Base-by-base conservation (phyloP, 1,139 yeast genomes). In the Zygosaccharomyces pseudobailii region DNA sequence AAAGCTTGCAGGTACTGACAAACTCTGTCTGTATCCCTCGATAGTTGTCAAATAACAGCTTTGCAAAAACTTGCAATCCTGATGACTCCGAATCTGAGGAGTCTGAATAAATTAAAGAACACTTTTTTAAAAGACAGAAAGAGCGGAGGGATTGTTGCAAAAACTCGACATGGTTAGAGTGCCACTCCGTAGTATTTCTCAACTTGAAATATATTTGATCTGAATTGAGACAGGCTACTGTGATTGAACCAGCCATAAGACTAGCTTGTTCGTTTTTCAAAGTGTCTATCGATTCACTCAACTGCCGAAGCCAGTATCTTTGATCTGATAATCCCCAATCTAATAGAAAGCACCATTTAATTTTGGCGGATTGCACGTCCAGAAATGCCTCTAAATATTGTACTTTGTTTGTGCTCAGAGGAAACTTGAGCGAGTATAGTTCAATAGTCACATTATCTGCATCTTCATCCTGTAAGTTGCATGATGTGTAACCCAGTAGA, bases 1-100 rank as follows among this genome's bases (percentile, higher is more conserved):
- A 59, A 17, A 82, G 61, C 17, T 63, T 62, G 7, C 68, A 67
- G 30, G 66, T 59, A 35, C 69, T 68, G 2, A 66, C 66, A n/a
- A 43, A 41, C 10, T 43, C 42, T 30, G 42, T 28, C 6, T 33
- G 22, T 27, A 70, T 49, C 17, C 54, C 57, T 2, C 46, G 39
- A 25, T 46, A 49, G 9, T 43, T 33, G 4, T 41, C 30, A 8
- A 45, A 54, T 21, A 44, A 46, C 50, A 54, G 30, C 43, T 42
- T 5, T 43, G 37, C n/a, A 45, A 45, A 5, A 33, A 24, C 7
- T 40, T 53, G 47, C 39, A 51, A 6, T 20, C 36, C 4, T 25
- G 45, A 22, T 2, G 30, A 36, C 13, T 20, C 41, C 5, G 47
- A 22, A 13, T 6, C 25, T 3, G n/a, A 19, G 13, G 33, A 9